Percentiles rank a stretch among this genome's conserved stretches.
Evolutionary conservation across 345 rosid genomes (phyloP).

Genomic region (Heritiera littoralis): DNA sequence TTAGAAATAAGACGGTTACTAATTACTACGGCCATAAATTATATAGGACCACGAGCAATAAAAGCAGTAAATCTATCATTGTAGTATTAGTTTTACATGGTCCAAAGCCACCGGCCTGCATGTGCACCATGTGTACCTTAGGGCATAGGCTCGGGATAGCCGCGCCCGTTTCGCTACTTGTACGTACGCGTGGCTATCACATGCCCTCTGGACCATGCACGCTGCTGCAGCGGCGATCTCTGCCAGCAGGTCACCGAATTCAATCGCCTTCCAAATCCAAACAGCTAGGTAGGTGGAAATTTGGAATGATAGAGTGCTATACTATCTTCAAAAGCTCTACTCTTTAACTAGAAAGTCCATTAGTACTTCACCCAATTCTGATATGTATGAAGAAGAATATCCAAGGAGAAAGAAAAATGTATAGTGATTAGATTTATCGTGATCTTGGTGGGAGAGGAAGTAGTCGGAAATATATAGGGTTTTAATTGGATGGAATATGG

Average conservation of each 20-base stretch:
- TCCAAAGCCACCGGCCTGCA: conserved; percentile 34
- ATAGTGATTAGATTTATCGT: background rate
- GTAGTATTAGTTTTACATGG: conserved; percentile 28
- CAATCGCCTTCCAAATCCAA: conserved; percentile 4
- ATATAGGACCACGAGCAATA: conserved; percentile 43
- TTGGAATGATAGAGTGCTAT: background rate
- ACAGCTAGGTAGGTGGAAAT: background rate
- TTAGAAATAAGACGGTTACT: conserved; percentile 6
- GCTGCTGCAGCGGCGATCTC: background rate
- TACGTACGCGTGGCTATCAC: conserved; percentile 30
- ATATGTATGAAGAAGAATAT: background rate
- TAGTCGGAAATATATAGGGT: too few relatives aligned
- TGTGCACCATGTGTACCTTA: conserved; percentile 33
- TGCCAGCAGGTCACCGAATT: background rate
- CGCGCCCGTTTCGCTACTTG: background rate
- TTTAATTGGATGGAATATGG: too few relatives aligned
- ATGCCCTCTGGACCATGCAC: conserved; percentile 46
- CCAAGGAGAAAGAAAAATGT: too few relatives aligned
- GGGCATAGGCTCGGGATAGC: conserved; percentile 15
- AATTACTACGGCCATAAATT: conserved; percentile 29
- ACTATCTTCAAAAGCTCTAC: background rate
- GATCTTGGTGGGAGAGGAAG: conserved; percentile 24
- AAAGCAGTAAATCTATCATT: conserved; percentile 28
- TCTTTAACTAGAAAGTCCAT: background rate
- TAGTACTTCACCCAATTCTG: background rate